Conservation (phyloP, 352 stramenopile species). For the Pythium scleroteichum region DNA sequence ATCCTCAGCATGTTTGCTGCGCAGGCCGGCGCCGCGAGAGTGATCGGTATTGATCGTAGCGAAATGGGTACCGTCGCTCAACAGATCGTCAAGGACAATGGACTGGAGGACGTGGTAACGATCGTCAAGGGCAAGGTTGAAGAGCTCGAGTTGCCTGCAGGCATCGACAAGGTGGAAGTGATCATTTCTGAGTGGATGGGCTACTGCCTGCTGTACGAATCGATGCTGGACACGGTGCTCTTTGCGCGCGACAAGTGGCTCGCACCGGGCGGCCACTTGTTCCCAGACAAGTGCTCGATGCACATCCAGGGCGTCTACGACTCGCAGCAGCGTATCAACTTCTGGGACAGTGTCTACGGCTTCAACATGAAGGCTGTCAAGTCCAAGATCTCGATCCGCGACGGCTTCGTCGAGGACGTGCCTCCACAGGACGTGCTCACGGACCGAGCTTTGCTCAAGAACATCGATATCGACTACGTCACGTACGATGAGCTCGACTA, state of each 20-base stretch:
- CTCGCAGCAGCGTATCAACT: constrained; percentile 71
- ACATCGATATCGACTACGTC: constrained; percentile 89
- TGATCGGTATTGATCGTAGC: constrained; percentile 96
- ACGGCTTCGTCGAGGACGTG: constrained; percentile 97
- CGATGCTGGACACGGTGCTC: constrained; percentile 99
- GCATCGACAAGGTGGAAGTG: constrained; percentile 96
- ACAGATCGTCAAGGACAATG: constrained; percentile 95
- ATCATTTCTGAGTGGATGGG: constrained; percentile 99
- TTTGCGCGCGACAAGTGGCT: constrained; percentile 97
- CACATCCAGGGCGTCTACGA: constrained; percentile 86
- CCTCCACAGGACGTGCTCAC: constrained; percentile 88
- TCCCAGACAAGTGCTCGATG: constrained; percentile 97
- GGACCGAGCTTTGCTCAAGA: constrained; percentile 77
- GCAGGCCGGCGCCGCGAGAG: constrained; percentile 86
- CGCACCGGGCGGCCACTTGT: constrained; percentile 90
- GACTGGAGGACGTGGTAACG: constrained; percentile 88
- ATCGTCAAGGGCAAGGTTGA: constrained; percentile 96
- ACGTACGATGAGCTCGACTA: constrained; percentile 96
- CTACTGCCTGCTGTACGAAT: constrained; percentile 99
- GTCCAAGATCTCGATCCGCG: constrained; percentile 92
- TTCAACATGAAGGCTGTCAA: constrained; percentile 98
- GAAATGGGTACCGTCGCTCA: constrained; percentile 94
- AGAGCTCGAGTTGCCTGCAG: constrained; percentile 88
- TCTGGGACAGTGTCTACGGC: constrained; percentile 98
- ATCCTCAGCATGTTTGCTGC: constrained; percentile 98